Conservation (phyloP, 306 rosid species). For the Gastrolobium villosum region DNA sequence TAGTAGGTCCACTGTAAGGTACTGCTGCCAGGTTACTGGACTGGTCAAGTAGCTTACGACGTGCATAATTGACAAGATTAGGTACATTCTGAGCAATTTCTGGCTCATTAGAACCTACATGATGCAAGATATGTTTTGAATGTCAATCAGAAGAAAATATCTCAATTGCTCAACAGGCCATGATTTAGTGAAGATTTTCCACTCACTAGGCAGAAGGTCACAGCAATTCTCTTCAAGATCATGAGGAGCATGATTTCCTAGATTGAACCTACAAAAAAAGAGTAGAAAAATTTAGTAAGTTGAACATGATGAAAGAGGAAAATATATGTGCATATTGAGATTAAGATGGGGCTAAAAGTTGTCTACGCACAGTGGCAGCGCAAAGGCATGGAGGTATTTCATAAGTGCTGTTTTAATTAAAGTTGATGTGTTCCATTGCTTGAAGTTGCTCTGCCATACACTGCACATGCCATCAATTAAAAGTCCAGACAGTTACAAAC, state of each 20-base stretch:
- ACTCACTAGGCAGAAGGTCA: constrained; percentile 65
- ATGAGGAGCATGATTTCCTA: constrained; percentile 41
- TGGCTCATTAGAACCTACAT: constrained; percentile 59
- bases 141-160: constrained; percentile 12
- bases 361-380: constrained; percentile 61
- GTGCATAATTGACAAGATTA: constrained; percentile 46
- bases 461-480: constrained; percentile 61
- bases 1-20: constrained; percentile 53
- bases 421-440: constrained; percentile 47
- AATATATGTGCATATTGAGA: constrained; percentile 13
- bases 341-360: constrained; percentile 24
- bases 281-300: constrained; percentile 43
- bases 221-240: constrained; percentile 47
- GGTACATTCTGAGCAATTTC: constrained; percentile 41
- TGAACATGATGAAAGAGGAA: constrained; percentile 37
- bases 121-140: constrained; percentile 36
- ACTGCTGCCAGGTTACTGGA: constrained; percentile 78
- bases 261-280: constrained; percentile 61
- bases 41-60: constrained; percentile 77
- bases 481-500: constrained; percentile 35
- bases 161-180: constrained; percentile 1
- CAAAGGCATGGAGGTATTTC: constrained; percentile 56
- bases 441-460: constrained; percentile 66
- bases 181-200: constrained; percentile 22
- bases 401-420: constrained; percentile 59